Percentiles rank a stretch among this genome's conserved stretches.
Evolutionary conservation across 768 basidiomycete species (phyloP).

Genomic region (Boletus subcaerulescens): DNA sequence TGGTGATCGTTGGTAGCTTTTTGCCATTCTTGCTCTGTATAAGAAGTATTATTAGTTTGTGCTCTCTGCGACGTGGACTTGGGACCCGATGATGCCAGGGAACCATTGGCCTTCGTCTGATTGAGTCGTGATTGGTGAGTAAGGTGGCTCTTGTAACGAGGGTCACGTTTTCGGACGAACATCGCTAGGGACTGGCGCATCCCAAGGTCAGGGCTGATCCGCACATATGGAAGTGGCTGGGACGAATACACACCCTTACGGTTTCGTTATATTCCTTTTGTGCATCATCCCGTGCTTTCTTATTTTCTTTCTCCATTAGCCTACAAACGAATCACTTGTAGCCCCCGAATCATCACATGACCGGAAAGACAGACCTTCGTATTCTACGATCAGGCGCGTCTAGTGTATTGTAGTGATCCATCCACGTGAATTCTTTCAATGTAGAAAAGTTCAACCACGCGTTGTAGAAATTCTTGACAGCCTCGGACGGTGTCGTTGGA

Average conservation of each 20-base stretch:
- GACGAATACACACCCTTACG: conserved; percentile 59
- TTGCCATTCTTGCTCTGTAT: conserved; percentile 92
- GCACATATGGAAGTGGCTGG: neutral
- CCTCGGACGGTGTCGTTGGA: conserved; percentile 42
- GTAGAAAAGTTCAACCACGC: conserved; percentile 87
- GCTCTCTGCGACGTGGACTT: conserved; percentile 29
- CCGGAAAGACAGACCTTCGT: conserved; percentile 52
- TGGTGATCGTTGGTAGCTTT: conserved; percentile 42
- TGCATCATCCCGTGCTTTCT: conserved; percentile 84
- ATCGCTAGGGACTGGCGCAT: conserved; percentile 59
- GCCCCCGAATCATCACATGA: neutral
- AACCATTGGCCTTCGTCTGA: conserved; percentile 23
- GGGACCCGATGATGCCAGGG: conserved; percentile 29
- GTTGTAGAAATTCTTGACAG: conserved; percentile 75
- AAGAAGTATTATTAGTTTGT: conserved; percentile 36
- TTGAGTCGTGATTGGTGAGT: conserved; percentile 44
- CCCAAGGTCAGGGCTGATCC: neutral
- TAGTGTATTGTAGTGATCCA: conserved; percentile 74
- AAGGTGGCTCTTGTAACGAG: conserved; percentile 72
- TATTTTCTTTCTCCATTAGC: conserved; percentile 95
- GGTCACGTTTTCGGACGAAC: conserved; percentile 85
- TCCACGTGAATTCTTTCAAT: conserved; percentile 85
- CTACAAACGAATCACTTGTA: conserved; percentile 35
- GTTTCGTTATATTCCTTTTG: conserved; percentile 91
- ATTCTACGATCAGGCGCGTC: conserved; percentile 87